These are phyloP conservation scores for Penicillium concentricum DNA, from an alignment of 2,329 filamentous ascomycete genomes.

Conservation along the genomic window DNA sequence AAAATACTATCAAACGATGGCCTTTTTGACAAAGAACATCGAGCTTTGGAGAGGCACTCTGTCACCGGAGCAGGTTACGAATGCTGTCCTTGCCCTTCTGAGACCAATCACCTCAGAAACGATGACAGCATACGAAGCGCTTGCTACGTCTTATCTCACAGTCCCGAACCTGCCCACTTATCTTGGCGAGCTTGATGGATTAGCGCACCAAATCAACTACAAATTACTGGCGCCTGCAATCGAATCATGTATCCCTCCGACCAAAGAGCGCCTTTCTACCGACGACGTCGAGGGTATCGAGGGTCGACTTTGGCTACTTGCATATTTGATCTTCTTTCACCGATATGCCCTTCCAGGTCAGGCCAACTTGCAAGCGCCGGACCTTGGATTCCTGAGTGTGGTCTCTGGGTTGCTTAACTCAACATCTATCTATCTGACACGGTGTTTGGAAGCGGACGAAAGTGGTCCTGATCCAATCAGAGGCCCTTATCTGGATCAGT, in stretches of 20 bases:
- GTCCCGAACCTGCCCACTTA: constrained; percentile 41
- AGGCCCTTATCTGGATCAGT: constrained; percentile 43
- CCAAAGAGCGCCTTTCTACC: constrained; percentile 26
- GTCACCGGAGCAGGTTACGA: constrained; percentile 30
- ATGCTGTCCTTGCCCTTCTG: constrained; percentile 43
- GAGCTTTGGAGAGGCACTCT: constrained; percentile 19
- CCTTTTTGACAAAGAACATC: constrained; percentile 33
- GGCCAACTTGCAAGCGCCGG: constrained; percentile 42
- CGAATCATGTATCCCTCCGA: constrained; percentile 29
- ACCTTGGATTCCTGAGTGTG: constrained; percentile 56
- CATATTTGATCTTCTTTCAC: constrained; percentile 60
- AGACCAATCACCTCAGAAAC: constrained; percentile 45
- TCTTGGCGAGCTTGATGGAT: constrained; percentile 39
- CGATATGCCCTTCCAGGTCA: constrained; percentile 46
- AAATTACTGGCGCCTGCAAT: constrained; percentile 47
- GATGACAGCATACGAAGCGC: constrained; percentile 46
- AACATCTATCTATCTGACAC: constrained; percentile 55
- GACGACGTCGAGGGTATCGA: constrained; percentile 40
- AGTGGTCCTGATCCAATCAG: constrained; percentile 28
- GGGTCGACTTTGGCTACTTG: constrained; percentile 56
- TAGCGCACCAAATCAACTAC: constrained; percentile 53
- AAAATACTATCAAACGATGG: constrained; percentile 43
- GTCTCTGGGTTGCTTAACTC: constrained; percentile 58
- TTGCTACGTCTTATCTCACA: constrained; percentile 48
- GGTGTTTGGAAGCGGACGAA: constrained; percentile 47